Base-by-base conservation (phyloP, 148 eudicot species). In the Polygonum maritimum region DNA sequence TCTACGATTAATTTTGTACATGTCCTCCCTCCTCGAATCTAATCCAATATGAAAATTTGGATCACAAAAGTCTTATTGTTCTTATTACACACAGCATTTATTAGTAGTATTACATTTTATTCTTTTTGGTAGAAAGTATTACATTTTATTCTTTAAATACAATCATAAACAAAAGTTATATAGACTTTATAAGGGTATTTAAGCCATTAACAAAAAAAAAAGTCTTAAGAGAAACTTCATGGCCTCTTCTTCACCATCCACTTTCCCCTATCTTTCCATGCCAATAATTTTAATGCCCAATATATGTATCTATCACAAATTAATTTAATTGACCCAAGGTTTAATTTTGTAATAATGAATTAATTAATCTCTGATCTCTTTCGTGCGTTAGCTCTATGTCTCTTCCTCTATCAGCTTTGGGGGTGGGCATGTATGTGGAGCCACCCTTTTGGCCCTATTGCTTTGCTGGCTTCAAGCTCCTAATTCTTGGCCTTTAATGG, bases 401-500 rank as follows among this genome's bases (percentile, higher is more conserved):
- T 35, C 19, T 36, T 36, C 71, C 71, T 15, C 71, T 38, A 67
- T 67, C 71, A 36, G 44, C 19, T 67, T 67, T 7, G 39, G 35
- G 54, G 14, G 60, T 54, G 60, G 60, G 60, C 19, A 22, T 60
- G 35, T 3, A 33, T 60, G 67, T 63, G 69, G 71, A 38, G 71
- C 45, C 71, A 63, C 36, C 71, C 5, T 44, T 44, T 14, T 67
- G 71, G 71, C 71, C 71, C 71, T 36, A 26, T 67, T 67, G 71
- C 71, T 67, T 67, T n/a, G 71, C 45, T 67, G 71, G 11, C 71
- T 67, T 38, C 71, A 67, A 67, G 44, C 71, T 67, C 71, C 38
- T 16, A 67, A 67, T 67, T 67, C 71, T 67, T 67, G 71, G 71
- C 71, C 71, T 67, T 67, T 67, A 67, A 67, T 67, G 71, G 71